Base-by-base conservation (phyloP, 2,329 filamentous ascomycete species). In the Bimuria novae-zelandiae region DNA sequence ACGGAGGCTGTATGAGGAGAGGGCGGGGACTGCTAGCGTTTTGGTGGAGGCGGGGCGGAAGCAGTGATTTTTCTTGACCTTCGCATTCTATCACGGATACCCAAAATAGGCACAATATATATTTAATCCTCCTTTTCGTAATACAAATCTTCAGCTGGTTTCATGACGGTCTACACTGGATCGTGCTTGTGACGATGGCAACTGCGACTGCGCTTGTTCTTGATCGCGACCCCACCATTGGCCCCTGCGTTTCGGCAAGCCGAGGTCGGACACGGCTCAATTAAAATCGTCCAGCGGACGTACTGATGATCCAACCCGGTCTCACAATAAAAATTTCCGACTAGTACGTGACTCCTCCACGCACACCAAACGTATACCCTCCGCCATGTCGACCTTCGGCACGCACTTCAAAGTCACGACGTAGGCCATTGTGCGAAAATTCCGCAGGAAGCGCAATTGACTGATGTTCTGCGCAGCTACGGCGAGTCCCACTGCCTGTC, bases 401-500 rank as follows among this genome's bases (percentile, higher is more conserved):
- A 80, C 88, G 45, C 82, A 87, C 75, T 94, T 94, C 77, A 83
- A 83, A 65, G 90, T 95, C 63, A 92, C 89, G 59, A 95, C 90
- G 86, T 92, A 82, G 64, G 85, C 77, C 32, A 49, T 37, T 25
- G 17, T 36, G n/a, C 29, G 23, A 36, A 29, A 29, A 16, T 16
- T 4, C 14, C 19, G 16, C n/a, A 3, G 3, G 16, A 21, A 16
- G 44, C 19, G 29, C 45, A 25, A 52, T 47, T 52, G 50, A 52
- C 69, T 67, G 47, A 67, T 17, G 27, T 35, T 49, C 8, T 19
- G 25, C 51, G 46, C 72, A 85, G 85, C 70, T 90, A 90, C 79
- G 89, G 89, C 73, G 89, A 92, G 76, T 95, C 90, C 52, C 93
- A 97, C 79, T 95, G 93, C 80, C 88, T 87, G 68, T 93, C 89